phyloP scores from a whole-genome alignment of 768 basidiomycete genomes.

The Leucocoprinus sp. region DNA sequence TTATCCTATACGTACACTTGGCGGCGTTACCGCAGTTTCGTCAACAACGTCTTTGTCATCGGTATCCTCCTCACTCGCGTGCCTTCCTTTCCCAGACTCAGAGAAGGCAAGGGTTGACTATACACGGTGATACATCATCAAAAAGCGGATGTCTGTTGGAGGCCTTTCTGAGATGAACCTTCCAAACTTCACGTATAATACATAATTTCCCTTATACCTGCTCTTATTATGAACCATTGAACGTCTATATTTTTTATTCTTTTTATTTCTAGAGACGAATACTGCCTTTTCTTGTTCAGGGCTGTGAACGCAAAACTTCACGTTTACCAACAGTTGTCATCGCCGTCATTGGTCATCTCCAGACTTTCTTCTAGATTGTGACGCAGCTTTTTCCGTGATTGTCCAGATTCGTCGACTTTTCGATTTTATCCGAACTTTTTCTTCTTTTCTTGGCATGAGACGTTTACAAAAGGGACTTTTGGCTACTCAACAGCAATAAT shows the following conservation, averaged over 20 bases:
- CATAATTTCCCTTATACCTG: not conserved
- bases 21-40: slow-evolving; percentile 21
- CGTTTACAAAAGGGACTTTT: no score
- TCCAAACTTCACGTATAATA: not conserved
- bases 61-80: slow-evolving; percentile 18
- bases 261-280: not conserved
- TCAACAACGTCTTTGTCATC: slow-evolving; percentile 26
- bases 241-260: not conserved
- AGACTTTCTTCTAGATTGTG: no score
- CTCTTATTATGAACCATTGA: not conserved
- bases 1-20: slow-evolving; percentile 13
- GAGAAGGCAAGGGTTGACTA: slow-evolving; percentile 15
- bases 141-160: not conserved
- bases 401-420: no score
- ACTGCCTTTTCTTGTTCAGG: not conserved
- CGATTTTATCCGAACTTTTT: no score
- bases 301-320: not conserved
- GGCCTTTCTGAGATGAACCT: no score
- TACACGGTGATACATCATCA: slow-evolving; percentile 5
- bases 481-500: no score
- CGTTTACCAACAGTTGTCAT: not conserved
- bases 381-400: no score
- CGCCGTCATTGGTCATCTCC: not conserved
- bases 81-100: slow-evolving; percentile 18
- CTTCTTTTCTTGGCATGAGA: no score